These are phyloP conservation scores for Crassisporium funariophilum DNA, from an alignment of 768 basidiomycete species.

Conservation along the genomic window DNA sequence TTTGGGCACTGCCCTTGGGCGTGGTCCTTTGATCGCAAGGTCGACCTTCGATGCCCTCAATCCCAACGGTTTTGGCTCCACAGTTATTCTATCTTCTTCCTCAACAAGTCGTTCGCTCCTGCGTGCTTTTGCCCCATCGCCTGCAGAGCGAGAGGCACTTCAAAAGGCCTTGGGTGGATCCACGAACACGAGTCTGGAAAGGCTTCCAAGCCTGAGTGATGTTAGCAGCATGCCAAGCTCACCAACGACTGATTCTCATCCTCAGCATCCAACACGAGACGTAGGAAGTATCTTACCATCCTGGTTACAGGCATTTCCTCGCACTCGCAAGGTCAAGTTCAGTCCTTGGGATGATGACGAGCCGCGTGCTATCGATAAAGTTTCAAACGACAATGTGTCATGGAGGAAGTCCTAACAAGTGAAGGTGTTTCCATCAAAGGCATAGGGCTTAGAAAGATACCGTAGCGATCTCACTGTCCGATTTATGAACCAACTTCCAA, in stretches of 20 bases:
- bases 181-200: conserved; percentile 74
- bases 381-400: no score
- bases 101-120: conserved; percentile 54
- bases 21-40: conserved; percentile 14
- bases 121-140: conserved; percentile 87
- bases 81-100: conserved; percentile 34
- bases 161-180: conserved; percentile 78
- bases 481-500: no score
- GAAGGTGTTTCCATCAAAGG: no score
- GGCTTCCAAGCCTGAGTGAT: conserved; percentile 76
- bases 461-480: no score
- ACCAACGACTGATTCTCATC: conserved; percentile 59
- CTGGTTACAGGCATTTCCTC: conserved; percentile 70
- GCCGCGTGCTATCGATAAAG: conserved; percentile 17
- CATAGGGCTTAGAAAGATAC: no score
- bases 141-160: conserved; percentile 83
- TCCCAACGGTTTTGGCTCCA: conserved; percentile 54
- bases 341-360: conserved; percentile 86
- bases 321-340: conserved; percentile 70
- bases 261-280: conserved; percentile 28
- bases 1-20: conserved; percentile 16
- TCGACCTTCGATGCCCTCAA: conserved; percentile 57
- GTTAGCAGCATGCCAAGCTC: conserved; percentile 73
- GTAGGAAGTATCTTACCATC: conserved; percentile 50
- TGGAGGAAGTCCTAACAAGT: no score